A percentile compares a stretch with the other conserved stretches of the same genome.
phyloP scores from a whole-genome alignment of 139 green algal species.

The Chlorella ohadii region DNA sequence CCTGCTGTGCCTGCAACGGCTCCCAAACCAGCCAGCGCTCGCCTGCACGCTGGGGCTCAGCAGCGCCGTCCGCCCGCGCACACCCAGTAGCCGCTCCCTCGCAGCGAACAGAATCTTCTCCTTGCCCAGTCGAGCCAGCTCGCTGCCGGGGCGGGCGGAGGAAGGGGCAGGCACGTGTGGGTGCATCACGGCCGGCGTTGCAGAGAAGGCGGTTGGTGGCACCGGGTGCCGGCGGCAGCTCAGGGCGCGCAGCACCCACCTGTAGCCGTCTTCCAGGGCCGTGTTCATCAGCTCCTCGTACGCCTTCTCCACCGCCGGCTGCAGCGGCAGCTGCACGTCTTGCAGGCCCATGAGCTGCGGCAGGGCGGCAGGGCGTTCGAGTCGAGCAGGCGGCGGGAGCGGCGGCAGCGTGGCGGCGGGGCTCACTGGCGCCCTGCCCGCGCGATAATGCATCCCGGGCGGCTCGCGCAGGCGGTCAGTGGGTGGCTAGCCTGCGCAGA shows the following conservation, averaged over 20 bases:
- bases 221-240: too few species aligned
- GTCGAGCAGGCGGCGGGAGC: background rate
- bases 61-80: slow-evolving; percentile 23
- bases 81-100: slow-evolving; percentile 40
- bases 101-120: slow-evolving; percentile 60
- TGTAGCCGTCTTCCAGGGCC: slow-evolving; percentile 17
- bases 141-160: background rate
- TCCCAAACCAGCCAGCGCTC: too few species aligned
- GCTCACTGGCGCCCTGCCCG: too few species aligned
- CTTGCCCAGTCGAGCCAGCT: slow-evolving; percentile 41
- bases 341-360: slow-evolving; percentile 15
- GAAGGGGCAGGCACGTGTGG: background rate
- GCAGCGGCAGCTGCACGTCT: slow-evolving; percentile 11
- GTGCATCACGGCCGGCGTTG: too few species aligned
- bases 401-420: background rate
- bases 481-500: background rate
- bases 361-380: background rate
- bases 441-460: too few species aligned
- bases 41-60: slow-evolving; percentile 33
- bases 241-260: background rate
- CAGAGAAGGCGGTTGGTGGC: too few species aligned
- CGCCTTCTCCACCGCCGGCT: background rate
- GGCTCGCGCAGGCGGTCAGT: too few species aligned
- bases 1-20: too few species aligned
- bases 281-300: slow-evolving; percentile 21